Percentiles rank a stretch among this genome's conserved stretches.
Evolutionary conservation across 495 filamentous ascomycete genomes (phyloP).

Genomic region (Talaromyces stipitatus): DNA sequence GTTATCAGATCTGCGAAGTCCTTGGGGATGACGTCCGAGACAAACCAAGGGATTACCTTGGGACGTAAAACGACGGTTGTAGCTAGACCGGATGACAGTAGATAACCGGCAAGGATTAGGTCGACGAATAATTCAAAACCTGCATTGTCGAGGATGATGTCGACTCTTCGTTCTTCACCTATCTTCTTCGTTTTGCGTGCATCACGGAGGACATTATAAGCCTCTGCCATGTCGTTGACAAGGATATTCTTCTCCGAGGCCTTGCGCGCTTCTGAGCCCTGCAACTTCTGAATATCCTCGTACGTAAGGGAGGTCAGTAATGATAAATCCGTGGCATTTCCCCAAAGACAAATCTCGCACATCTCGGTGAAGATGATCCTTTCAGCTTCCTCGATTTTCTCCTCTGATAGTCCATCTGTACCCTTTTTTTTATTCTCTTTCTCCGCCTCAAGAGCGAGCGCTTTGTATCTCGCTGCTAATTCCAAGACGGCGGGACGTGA

Average conservation of each 20-base stretch:
- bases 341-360: slow-evolving; percentile 97
- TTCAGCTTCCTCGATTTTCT: slow-evolving; percentile 60
- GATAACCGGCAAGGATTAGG: slow-evolving; percentile 80
- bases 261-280: slow-evolving; percentile 80
- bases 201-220: slow-evolving; percentile 61
- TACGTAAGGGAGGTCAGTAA: slow-evolving; percentile 85
- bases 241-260: slow-evolving; percentile 81
- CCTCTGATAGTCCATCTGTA: slow-evolving; percentile 25
- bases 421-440: slow-evolving; percentile 15
- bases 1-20: slow-evolving; percentile 78
- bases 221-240: slow-evolving; percentile 67
- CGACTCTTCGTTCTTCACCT: slow-evolving; percentile 57
- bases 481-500: slow-evolving; percentile 89
- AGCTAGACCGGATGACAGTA: slow-evolving; percentile 73
- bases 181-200: slow-evolving; percentile 47
- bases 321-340: slow-evolving; percentile 92
- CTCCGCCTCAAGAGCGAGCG: slow-evolving; percentile 51
- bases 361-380: slow-evolving; percentile 80
- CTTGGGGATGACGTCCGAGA: slow-evolving; percentile 80
- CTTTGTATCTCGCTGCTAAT: slow-evolving; percentile 67
- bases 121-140: slow-evolving; percentile 97
- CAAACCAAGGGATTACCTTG: slow-evolving; percentile 95
- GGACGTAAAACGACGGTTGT: slow-evolving; percentile 86
- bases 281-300: slow-evolving; percentile 92
- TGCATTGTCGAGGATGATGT: slow-evolving; percentile 92